Conservation (phyloP, 139 green algal species). For the Nannochloris sp. region DNA sequence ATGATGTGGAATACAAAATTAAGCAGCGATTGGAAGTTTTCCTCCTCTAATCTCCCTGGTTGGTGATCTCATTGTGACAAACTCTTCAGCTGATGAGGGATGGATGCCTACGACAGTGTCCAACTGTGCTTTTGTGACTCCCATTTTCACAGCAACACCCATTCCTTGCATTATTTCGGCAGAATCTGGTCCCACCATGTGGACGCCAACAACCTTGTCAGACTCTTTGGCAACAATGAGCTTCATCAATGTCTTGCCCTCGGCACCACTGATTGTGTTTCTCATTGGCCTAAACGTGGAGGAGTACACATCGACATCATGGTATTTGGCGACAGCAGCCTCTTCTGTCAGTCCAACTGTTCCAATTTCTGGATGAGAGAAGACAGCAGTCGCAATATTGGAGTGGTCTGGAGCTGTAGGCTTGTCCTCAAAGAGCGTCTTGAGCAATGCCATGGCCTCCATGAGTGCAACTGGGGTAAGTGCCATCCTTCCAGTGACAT, state of each 20-base stretch:
- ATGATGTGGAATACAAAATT: not conserved
- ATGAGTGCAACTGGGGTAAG: slow-evolving; percentile 95
- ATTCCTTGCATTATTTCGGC: slow-evolving; percentile 97
- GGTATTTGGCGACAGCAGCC: slow-evolving; percentile 55
- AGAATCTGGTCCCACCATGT: slow-evolving; percentile 91
- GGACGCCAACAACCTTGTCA: slow-evolving; percentile 73
- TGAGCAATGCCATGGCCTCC: slow-evolving; percentile 92
- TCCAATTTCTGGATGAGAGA: slow-evolving; percentile 81
- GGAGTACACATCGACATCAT: slow-evolving; percentile 76
- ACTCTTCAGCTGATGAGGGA: slow-evolving; percentile 89
- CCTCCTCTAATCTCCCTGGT: slow-evolving; percentile 15
- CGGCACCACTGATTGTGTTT: slow-evolving; percentile 78
- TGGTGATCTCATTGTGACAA: slow-evolving; percentile 81
- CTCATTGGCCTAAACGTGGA: slow-evolving; percentile 89
- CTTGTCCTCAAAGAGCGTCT: slow-evolving; percentile 68
- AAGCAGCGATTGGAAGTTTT: not conserved
- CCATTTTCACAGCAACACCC: slow-evolving; percentile 83
- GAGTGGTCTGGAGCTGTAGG: slow-evolving; percentile 76
- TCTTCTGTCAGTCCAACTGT: slow-evolving; percentile 88
- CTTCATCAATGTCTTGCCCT: slow-evolving; percentile 78
- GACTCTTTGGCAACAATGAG: slow-evolving; percentile 78
- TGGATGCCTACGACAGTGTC: slow-evolving; percentile 91
- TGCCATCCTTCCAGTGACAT: slow-evolving; percentile 89
- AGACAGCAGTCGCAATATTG: slow-evolving; percentile 70
- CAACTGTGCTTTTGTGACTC: slow-evolving; percentile 84